Conservation (phyloP, 768 basidiomycete genomes). For the Lanmaoa pseudosensibilis region DNA sequence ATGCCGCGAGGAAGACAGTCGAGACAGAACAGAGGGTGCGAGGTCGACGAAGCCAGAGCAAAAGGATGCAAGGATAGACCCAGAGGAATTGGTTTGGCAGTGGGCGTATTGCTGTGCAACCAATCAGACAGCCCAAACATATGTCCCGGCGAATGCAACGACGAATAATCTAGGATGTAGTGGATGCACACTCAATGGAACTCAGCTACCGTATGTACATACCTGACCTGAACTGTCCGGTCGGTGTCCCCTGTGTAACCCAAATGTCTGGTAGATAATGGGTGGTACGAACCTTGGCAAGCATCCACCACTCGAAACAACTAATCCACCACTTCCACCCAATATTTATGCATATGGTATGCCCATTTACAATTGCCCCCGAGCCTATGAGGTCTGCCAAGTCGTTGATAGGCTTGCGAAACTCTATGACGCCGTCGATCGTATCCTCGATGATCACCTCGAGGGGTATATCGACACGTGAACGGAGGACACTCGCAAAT, state of each 20-base stretch:
- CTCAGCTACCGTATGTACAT: conserved; percentile 16
- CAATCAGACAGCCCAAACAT: not conserved
- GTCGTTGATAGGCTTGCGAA: conserved; percentile 41
- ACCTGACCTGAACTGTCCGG: conserved; percentile 21
- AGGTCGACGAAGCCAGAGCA: conserved; percentile 5
- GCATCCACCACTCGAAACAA: conserved; percentile 37
- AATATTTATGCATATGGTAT: conserved; percentile 35
- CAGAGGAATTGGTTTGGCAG: conserved; percentile 7
- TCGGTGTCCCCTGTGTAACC: not conserved
- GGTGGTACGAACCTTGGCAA: conserved; percentile 22
- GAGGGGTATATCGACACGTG: conserved; percentile 34
- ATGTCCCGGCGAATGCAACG: not conserved
- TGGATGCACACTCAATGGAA: not conserved
- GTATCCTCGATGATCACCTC: conserved; percentile 39
- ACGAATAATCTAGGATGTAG: not conserved
- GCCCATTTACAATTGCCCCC: conserved; percentile 37
- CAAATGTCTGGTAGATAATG: not conserved
- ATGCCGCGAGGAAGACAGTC: conserved; percentile 14
- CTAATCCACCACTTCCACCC: conserved; percentile 36
- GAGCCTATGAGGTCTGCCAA: conserved; percentile 39
- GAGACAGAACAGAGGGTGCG: conserved; percentile 23
- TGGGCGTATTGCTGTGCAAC: not conserved
- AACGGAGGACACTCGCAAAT: conserved; percentile 28
- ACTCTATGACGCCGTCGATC: conserved; percentile 42
- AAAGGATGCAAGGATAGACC: conserved; percentile 9